phyloP scores from a whole-genome alignment of 1,139 yeast genomes.

The Hyphopichia wangnamkhiaoensis region DNA sequence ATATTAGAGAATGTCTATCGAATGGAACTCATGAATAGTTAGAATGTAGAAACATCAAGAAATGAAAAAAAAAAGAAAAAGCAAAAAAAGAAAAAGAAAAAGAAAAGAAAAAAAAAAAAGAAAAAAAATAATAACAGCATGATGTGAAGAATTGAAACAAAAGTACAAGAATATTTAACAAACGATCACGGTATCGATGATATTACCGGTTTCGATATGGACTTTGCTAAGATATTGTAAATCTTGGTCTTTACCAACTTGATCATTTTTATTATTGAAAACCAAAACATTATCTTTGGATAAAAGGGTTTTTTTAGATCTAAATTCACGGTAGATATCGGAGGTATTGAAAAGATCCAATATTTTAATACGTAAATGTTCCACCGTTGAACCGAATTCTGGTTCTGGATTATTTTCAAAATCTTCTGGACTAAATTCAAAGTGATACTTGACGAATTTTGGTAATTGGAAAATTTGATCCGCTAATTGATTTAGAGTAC shows the following conservation, averaged over 20 bases:
- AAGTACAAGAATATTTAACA: slow-evolving; percentile 1
- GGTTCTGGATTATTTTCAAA: slow-evolving; percentile 57
- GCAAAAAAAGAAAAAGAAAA: no score
- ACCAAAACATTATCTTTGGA: slow-evolving; percentile 25
- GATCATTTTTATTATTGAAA: slow-evolving; percentile 29
- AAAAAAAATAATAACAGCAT: no score
- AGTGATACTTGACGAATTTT: slow-evolving; percentile 57
- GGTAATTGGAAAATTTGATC: slow-evolving; percentile 22
- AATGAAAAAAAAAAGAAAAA: no score
- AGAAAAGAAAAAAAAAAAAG: no score
- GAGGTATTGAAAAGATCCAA: slow-evolving; percentile 56
- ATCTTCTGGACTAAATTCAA: slow-evolving; percentile 83
- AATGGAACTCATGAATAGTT: no score
- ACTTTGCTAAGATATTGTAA: slow-evolving; percentile 58
- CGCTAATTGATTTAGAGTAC: slow-evolving; percentile 29
- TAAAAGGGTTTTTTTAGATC: slow-evolving; percentile 15
- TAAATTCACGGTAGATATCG: slow-evolving; percentile 33
- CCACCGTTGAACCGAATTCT: slow-evolving; percentile 70
- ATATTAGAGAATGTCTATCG: no score
- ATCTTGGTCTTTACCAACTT: slow-evolving; percentile 31
- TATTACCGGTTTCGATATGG: slow-evolving; percentile 68
- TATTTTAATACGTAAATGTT: slow-evolving; percentile 56
- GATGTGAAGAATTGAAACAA: no score
- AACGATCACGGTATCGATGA: slow-evolving; percentile 48
- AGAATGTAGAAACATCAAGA: no score